A percentile compares a stretch with the other conserved stretches of the same genome.
Conservation (phyloP, 768 basidiomycete species). For the Gymnopilus junonius region DNA sequence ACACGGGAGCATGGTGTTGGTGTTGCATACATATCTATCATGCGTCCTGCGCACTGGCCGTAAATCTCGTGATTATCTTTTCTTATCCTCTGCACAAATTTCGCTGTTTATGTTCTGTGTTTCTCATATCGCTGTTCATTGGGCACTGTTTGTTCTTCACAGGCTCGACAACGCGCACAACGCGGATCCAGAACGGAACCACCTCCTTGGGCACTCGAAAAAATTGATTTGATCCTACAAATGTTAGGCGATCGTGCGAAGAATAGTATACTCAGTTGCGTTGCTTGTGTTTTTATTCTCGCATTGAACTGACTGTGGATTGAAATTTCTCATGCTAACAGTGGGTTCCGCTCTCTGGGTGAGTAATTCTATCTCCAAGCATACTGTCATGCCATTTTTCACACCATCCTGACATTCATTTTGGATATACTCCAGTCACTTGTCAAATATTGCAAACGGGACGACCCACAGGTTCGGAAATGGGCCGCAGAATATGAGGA, state of each 20-base stretch:
- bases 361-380: conserved; percentile 27
- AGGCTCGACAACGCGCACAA: conserved; percentile 45
- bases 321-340: conserved; percentile 18
- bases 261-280: conserved; percentile 49
- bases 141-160: conserved; percentile 18
- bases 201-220: conserved; percentile 46
- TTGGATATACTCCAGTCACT: conserved; percentile 51
- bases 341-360: conserved; percentile 72
- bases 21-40: conserved; percentile 76
- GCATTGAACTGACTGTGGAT: conserved; percentile 6
- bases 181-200: conserved; percentile 41
- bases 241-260: conserved; percentile 55
- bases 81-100: conserved; percentile 9
- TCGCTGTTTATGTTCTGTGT: conserved; percentile 4
- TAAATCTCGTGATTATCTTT: conserved; percentile 59
- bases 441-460: conserved; percentile 64
- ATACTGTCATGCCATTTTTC: conserved; percentile 5
- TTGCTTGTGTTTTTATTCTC: conserved; percentile 18
- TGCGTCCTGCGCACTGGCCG: conserved; percentile 66
- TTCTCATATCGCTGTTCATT: conserved; percentile 12
- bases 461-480: conserved; percentile 55
- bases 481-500: conserved; percentile 72
- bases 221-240: conserved; percentile 47
- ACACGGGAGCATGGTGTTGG: conserved; percentile 82
- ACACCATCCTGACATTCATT: conserved; percentile 12